Evolutionary conservation across 2,329 filamentous ascomycete species (phyloP).

Genomic region (Cladosporium sp.): DNA sequence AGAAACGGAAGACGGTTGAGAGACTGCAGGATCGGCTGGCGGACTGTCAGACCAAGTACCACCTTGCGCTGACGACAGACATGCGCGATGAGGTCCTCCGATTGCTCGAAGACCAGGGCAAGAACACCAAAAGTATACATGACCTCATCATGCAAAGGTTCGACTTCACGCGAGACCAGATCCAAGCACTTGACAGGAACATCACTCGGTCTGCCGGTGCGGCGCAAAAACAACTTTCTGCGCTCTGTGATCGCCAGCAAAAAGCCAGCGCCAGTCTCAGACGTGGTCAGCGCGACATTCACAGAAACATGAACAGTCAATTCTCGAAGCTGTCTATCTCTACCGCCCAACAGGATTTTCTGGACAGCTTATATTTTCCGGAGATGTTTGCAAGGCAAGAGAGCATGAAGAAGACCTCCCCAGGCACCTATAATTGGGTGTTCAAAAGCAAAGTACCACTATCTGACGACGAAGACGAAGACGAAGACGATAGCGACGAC

Average conservation of each 20-base stretch:
- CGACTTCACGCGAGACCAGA: background rate
- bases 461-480: background rate
- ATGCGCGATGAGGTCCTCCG: background rate
- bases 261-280: background rate
- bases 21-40: background rate
- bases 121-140: background rate
- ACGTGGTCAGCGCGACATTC: background rate
- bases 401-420: background rate
- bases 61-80: background rate
- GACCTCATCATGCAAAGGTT: background rate
- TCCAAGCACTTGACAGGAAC: background rate
- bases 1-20: background rate
- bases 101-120: background rate
- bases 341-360: background rate
- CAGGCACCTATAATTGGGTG: slow-evolving; percentile 9
- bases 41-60: background rate
- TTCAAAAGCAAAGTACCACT: background rate
- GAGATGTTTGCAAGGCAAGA: background rate
- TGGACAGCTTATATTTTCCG: background rate
- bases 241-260: background rate
- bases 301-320: background rate
- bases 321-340: background rate
- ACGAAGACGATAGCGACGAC: too few relatives aligned
- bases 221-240: background rate
- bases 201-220: background rate